These are phyloP conservation scores for Botrytis squamosa DNA, from an alignment of 2,329 filamentous ascomycete species.

Conservation along the genomic window DNA sequence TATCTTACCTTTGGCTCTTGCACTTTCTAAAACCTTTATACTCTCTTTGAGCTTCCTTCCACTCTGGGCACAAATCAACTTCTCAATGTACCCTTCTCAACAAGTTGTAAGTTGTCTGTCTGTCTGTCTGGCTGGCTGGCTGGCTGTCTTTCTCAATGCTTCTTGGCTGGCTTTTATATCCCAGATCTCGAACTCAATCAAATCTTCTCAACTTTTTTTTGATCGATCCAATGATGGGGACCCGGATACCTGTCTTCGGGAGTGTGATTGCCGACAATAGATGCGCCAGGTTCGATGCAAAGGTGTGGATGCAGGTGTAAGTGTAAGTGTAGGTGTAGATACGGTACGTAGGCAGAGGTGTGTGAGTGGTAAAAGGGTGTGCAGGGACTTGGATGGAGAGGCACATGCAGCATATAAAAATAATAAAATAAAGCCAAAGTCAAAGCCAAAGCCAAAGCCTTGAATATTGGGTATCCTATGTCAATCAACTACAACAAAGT, in stretches of 20 bases:
- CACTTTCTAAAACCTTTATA: background rate
- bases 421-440: background rate
- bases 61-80: background rate
- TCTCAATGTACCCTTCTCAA: background rate
- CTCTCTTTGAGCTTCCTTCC: conserved; percentile 4
- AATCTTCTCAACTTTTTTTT: background rate
- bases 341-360: background rate
- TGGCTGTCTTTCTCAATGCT: background rate
- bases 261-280: conserved; percentile 1
- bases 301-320: background rate
- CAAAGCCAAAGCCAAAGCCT: background rate
- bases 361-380: background rate
- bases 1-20: conserved; percentile 8
- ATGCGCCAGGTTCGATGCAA: background rate
- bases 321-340: background rate
- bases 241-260: conserved; percentile 9
- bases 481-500: background rate
- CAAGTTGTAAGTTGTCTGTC: background rate
- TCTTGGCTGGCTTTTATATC: conserved; percentile 1
- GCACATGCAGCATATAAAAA: conserved; percentile 7
- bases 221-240: background rate
- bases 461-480: background rate
- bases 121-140: background rate
- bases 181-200: background rate
- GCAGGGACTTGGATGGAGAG: conserved; percentile 1